Base-by-base conservation (phyloP, 2,329 filamentous ascomycete genomes). In the Incumbomyces delicatus region DNA sequence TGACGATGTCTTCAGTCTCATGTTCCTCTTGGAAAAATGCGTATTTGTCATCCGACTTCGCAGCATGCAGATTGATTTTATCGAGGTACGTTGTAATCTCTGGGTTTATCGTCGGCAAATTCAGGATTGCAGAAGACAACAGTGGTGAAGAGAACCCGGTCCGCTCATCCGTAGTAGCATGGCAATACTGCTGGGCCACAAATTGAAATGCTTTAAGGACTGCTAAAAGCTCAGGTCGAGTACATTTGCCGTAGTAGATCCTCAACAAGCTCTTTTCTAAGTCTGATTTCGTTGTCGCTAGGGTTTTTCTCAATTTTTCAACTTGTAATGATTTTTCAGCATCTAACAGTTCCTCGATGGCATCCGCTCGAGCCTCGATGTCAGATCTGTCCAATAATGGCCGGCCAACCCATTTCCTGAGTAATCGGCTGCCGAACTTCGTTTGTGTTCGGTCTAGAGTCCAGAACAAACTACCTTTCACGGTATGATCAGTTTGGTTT, bases 191-290 rank as follows among this genome's bases (percentile, higher is more conserved):
- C 46, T 77, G 80, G 0, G 87, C 78, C 38, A 96, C 87, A 49
- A 73, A 77, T 58, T 95, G 88, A 48, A 98, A 72, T 0, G 85
- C 85, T 63, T 96, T 89, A 1, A 98, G 72, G 3, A 94, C 83
- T 1, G 78, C 79, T 2, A 96, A 73, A 3, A 98, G 78, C 64
- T 98, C 92, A 0, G 89, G 84, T 0, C 92, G 81, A 1, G 86
- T 85, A 63, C 89, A 96, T 61, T 94, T 95, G 41, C 89, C 88
- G 65, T 98, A 98, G 70, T 96, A 98, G 49, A 98, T 94, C 37
- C 92, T 80, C 58, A 96, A 89, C 38, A 98, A 72, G 51, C 86
- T 92, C 56, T 92, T 88, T 66, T 98, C 92, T 5, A 98, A 77
- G 60, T 98, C 92, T 5, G 77, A 80, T 60, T 76, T 87, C 51